A percentile compares a stretch with the other conserved stretches of the same genome.
phyloP scores from a whole-genome alignment of 176 grass and related monocot species.

The Carex myosuroides region DNA sequence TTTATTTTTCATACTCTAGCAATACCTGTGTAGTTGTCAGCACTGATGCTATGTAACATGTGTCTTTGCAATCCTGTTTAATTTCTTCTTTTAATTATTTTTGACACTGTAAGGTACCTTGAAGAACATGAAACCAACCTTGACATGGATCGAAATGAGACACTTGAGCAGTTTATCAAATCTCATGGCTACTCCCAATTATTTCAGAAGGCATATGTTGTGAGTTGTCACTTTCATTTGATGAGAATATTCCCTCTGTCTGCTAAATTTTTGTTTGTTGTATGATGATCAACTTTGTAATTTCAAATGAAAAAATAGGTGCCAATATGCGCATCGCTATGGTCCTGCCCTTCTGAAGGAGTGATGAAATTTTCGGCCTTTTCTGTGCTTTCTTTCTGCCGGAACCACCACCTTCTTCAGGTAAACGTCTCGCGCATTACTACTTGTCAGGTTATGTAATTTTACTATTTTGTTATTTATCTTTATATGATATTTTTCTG shows the following conservation, averaged over 20 bases:
- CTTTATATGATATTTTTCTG: neutral
- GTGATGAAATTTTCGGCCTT: constrained; percentile 74
- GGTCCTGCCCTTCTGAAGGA: constrained; percentile 73
- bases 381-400: constrained; percentile 81
- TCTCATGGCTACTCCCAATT: constrained; percentile 62
- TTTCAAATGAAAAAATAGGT: constrained; percentile 33
- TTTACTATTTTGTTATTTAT: constrained; percentile 5
- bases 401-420: constrained; percentile 82
- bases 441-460: neutral
- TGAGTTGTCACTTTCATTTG: constrained; percentile 22
- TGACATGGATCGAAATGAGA: constrained; percentile 59
- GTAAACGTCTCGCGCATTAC: neutral
- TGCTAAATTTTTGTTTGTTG: neutral
- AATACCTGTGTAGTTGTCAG: neutral
- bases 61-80: neutral
- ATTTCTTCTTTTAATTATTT: neutral
- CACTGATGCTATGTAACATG: neutral
- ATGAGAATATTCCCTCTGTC: neutral
- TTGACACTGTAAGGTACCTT: constrained; percentile 44
- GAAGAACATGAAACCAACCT: constrained; percentile 65
- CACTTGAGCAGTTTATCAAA: constrained; percentile 63
- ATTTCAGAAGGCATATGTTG: constrained; percentile 73
- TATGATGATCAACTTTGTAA: constrained; percentile 12
- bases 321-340: constrained; percentile 72
- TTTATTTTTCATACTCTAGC: no score